Conservation (phyloP, 257 asterid genomes). For the Coffea canephora region DNA sequence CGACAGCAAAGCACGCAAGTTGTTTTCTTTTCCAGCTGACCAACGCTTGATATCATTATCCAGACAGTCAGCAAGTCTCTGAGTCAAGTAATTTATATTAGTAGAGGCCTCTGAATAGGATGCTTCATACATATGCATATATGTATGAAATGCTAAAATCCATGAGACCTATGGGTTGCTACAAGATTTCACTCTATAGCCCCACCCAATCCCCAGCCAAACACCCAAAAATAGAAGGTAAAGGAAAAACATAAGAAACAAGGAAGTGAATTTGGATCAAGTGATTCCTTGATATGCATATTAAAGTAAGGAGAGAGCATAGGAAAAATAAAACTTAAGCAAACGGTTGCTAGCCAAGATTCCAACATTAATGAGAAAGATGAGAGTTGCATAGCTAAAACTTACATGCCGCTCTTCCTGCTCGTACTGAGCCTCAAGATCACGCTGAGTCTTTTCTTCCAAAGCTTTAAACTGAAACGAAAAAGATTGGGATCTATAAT, state of each 20-base stretch:
- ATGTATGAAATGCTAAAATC: too few species aligned
- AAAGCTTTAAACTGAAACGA: conserved; percentile 39
- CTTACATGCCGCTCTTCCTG: conserved; percentile 89
- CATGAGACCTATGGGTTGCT: too few species aligned
- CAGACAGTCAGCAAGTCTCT: conserved; percentile 73
- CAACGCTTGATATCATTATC: conserved; percentile 71
- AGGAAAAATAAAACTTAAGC: not conserved
- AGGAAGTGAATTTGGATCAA: not conserved
- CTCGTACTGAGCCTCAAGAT: conserved; percentile 66
- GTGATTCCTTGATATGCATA: not conserved
- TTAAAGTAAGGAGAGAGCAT: not conserved
- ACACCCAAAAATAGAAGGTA: not conserved
- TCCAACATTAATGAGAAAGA: conserved; percentile 4
- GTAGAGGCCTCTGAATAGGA: not conserved
- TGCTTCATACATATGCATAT: not conserved
- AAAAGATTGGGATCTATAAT: too few species aligned
- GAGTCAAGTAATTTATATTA: conserved; percentile 28
- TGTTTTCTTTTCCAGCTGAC: conserved; percentile 94
- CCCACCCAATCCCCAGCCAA: not conserved
- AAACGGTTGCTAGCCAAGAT: not conserved
- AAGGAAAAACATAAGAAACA: too few species aligned
- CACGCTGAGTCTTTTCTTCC: conserved; percentile 88
- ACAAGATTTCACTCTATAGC: not conserved
- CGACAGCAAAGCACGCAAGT: conserved; percentile 84
- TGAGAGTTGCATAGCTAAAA: conserved; percentile 8